Conservation (phyloP, 202 grass and related monocot species). For the Carex arenaria region DNA sequence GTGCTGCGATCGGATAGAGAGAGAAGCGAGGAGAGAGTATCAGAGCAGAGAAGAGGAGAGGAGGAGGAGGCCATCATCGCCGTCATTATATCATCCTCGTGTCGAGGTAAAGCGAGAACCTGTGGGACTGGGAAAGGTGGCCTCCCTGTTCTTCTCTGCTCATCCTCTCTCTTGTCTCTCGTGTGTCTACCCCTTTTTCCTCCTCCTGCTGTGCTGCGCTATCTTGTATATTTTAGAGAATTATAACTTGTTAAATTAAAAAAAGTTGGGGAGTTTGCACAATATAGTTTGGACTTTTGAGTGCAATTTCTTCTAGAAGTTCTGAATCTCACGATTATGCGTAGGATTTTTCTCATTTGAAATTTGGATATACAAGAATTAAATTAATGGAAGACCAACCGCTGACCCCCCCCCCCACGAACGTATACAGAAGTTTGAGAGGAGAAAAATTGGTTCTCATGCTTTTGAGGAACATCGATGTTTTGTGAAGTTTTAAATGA, state of each 20-base stretch:
- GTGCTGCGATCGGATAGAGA: constrained; percentile 16
- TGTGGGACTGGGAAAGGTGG: constrained; percentile 4
- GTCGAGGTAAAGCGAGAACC: constrained; percentile 28
- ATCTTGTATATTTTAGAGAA: too few species aligned
- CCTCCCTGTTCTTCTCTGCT: not conserved
- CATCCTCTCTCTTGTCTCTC: not conserved
- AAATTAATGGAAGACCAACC: too few species aligned
- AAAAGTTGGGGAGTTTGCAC: too few species aligned
- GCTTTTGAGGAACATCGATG: constrained; percentile 23
- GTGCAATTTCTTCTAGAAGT: too few species aligned
- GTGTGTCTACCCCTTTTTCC: not conserved
- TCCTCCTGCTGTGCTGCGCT: too few species aligned
- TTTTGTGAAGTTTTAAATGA: constrained; percentile 20
- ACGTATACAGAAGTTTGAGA: not conserved
- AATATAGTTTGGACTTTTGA: too few species aligned
- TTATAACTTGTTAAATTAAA: too few species aligned
- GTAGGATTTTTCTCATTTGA: not conserved
- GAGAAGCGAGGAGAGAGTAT: constrained; percentile 11
- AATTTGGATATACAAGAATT: not conserved
- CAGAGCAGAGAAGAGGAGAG: not conserved
- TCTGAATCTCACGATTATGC: not conserved
- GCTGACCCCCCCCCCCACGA: not conserved
- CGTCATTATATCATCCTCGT: constrained; percentile 39
- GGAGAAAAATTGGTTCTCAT: not conserved
- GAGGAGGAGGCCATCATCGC: constrained; percentile 31